Evolutionary conservation across 2,329 filamentous ascomycete species (phyloP), one percentile per base, ranked within the genome.

Genomic region (Conoideocrella luteorostrata): DNA sequence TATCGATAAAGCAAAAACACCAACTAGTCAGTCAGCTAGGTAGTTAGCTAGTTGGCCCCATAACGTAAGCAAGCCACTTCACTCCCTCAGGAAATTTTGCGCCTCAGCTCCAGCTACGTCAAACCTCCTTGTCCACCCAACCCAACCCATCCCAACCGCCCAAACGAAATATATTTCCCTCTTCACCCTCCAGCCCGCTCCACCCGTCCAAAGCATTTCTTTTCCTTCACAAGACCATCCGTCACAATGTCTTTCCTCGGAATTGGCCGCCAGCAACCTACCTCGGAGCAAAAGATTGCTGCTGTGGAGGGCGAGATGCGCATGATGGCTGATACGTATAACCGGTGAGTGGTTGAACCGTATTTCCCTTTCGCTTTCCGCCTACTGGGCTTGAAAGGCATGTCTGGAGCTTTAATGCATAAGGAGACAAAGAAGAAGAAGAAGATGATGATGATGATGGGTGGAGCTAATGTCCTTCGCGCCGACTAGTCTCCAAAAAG

Each of bases 291-390:
- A 77, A 98, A 97, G 79, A 93, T 98, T 66, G 86, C 88, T 59
- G 87, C 88, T 59, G 90, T 94, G 58, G 91, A 98, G 74, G 85
- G 88, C 55, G 94, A 98, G 74, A 88, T 97, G 69, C 93, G 96
- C 71, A 90, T 97, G 76, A 82, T 96, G 56, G 88, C 89, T 50
- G 90, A 96, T 68, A 96, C 97, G 84, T 95, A 95, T 78, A 91
- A 89, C 74, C 87, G 93, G 93, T 97, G 80, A 51, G 52, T n/a
- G n/a, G n/a, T n/a, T n/a, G n/a, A n/a, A n/a, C n/a, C n/a, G n/a
- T n/a, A n/a, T n/a, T n/a, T n/a, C n/a, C n/a, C n/a, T n/a, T n/a
- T n/a, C n/a, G n/a, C n/a, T n/a, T n/a, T n/a, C n/a, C n/a, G n/a
- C n/a, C n/a, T n/a, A n/a, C n/a, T n/a, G n/a, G n/a, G n/a, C n/a